Evolutionary conservation across 495 filamentous ascomycete species (phyloP).

Genomic region (Penicillium antarcticum): DNA sequence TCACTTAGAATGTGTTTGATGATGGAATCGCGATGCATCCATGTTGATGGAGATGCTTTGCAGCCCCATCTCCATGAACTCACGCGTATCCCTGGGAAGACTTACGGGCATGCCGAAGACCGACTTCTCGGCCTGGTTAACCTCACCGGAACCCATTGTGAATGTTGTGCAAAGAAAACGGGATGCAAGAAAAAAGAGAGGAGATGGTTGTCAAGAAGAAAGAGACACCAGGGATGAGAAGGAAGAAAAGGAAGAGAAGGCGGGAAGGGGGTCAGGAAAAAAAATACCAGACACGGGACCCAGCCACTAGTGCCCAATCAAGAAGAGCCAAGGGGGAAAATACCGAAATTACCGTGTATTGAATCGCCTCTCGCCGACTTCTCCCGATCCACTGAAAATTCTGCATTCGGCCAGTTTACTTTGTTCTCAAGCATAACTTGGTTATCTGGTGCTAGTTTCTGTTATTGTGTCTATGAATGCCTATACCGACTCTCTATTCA

Average conservation of each 20-base stretch:
- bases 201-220: conserved; percentile 42
- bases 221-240: conserved; percentile 38
- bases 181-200: conserved; percentile 38
- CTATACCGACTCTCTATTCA: not conserved
- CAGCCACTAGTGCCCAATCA: conserved; percentile 36
- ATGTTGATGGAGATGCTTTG: not conserved
- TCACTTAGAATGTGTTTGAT: not conserved
- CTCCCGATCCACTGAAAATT: conserved; percentile 39
- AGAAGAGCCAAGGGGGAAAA: conserved; percentile 9
- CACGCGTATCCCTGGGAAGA: conserved; percentile 8
- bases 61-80: not conserved
- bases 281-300: conserved; percentile 42
- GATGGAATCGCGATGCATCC: conserved; percentile 3
- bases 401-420: conserved; percentile 12
- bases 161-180: conserved; percentile 39
- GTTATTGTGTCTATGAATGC: not conserved
- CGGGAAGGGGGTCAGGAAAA: conserved; percentile 37
- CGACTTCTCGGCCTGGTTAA: conserved; percentile 64
- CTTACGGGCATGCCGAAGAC: conserved; percentile 82
- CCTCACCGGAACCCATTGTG: conserved; percentile 50
- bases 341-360: conserved; percentile 15
- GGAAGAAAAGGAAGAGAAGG: conserved; percentile 33
- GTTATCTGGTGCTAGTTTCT: not conserved
- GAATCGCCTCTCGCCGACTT: conserved; percentile 34
- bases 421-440: not conserved